Conservation (phyloP, 164 flowering plant species). For the Warburgia ugandensis region DNA sequence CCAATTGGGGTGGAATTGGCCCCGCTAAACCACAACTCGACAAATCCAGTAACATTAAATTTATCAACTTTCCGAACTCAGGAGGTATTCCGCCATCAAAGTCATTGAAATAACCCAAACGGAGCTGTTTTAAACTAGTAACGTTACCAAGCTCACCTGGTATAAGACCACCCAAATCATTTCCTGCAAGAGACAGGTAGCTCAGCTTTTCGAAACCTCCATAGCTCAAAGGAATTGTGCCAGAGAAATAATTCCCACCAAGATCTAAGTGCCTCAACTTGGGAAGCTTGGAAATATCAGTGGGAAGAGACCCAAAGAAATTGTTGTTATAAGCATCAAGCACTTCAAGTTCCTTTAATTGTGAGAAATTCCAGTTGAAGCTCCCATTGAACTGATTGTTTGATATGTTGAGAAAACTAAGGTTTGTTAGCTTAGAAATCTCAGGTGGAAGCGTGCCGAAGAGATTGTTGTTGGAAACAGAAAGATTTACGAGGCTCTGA, state of each 20-base stretch:
- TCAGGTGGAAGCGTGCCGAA: conserved; percentile 30
- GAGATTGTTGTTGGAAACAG: conserved; percentile 37
- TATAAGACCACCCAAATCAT: conserved; percentile 42
- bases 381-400: conserved; percentile 50
- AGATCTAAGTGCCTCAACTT: conserved; percentile 42
- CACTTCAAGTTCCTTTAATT: conserved; percentile 32
- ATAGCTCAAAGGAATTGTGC: conserved; percentile 40
- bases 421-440: conserved; percentile 27
- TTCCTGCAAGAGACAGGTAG: conserved; percentile 45
- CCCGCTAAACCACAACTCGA: conserved; percentile 51
- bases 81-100: conserved; percentile 52
- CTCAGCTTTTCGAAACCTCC: conserved; percentile 35
- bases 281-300: conserved; percentile 25
- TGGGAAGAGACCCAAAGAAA: conserved; percentile 44
- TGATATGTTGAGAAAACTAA: conserved; percentile 51
- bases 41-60: conserved; percentile 43
- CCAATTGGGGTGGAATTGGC: conserved; percentile 46
- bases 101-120: conserved; percentile 51
- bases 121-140: conserved; percentile 39
- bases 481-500: conserved; percentile 25
- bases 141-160: conserved; percentile 57
- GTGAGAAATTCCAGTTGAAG: conserved; percentile 37
- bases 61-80: conserved; percentile 44
- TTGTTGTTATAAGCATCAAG: conserved; percentile 53
- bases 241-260: conserved; percentile 59